Evolutionary conservation across 768 basidiomycete genomes (phyloP), one percentile per base, ranked within the genome.

Genomic region (Suillus occidentalis): DNA sequence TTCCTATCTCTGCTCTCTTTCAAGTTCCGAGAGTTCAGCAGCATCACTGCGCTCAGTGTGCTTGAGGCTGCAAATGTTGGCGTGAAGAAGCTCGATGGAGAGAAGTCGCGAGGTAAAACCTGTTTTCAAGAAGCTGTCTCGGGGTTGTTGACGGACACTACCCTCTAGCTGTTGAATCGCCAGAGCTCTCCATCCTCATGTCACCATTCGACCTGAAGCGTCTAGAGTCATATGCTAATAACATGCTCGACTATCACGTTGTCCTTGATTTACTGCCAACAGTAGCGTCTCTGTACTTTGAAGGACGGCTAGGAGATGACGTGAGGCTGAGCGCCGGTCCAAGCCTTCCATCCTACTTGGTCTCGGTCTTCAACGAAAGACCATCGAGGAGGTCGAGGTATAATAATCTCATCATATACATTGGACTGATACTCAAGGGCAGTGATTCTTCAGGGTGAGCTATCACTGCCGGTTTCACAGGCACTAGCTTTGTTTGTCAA

Each of bases 191-290:
- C 1, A 79, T 89, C 56, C 74, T 91, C 8, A 74, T 96, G 63
- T 89, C 94, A 0, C 94, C 97, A 0, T 99, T 97, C 75, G 97
- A 99, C 76, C 83, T 99, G 70, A 98, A 99, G 76, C 90, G 97
- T 1, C 84, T 99, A 16, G 92, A 96, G 70, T 92, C 97, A 6
- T 99, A 99, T 68, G 91, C 95, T 1, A 95, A 97, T 75, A 95
- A 95, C 73, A 89, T 91, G 87, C 84, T 99, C 49, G 97, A 99
- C 76, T 98, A 97, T 71, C 97, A 99, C 73, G 94, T 97, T 70
- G 86, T 99, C 63, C 83, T 99, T 47, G 97, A 99, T 75, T 82
- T 99, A 31, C 83, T 99, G 18, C 97, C 97, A 0, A 84, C 81
- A 1, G 78, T 95, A 43, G 88, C 94, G 3, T 78, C 84, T n/a